Percentiles rank a stretch among this genome's conserved stretches.
These are phyloP conservation scores for Aureobasidium mangrovei DNA, from an alignment of 2,329 filamentous ascomycete genomes.

Conservation along the genomic window DNA sequence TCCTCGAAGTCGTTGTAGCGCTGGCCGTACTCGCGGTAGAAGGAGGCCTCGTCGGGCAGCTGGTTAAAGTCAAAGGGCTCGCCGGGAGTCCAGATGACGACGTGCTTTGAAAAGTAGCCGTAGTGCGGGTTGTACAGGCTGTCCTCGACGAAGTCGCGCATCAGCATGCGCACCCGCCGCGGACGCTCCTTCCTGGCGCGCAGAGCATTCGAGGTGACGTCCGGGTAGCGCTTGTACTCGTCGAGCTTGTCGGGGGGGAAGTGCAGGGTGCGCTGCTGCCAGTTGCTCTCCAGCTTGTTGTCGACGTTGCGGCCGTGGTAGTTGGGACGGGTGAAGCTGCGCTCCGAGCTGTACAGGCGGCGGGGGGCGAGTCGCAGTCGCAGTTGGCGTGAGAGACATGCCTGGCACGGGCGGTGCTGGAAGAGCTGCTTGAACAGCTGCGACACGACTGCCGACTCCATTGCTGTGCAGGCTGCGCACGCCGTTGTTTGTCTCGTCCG, in stretches of 20 bases:
- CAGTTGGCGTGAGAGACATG: slow-evolving; percentile 27
- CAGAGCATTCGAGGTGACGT: slow-evolving; percentile 75
- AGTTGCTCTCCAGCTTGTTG: slow-evolving; percentile 56
- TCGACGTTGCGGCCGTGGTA: slow-evolving; percentile 22
- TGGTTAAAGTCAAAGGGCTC: slow-evolving; percentile 80
- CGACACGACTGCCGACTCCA: slow-evolving; percentile 74
- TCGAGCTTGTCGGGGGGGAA: slow-evolving; percentile 68
- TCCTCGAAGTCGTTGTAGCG: slow-evolving; percentile 91
- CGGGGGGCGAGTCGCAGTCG: slow-evolving; percentile 10
- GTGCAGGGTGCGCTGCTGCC: slow-evolving; percentile 75
- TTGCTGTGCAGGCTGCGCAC: slow-evolving; percentile 28
- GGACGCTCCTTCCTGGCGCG: slow-evolving; percentile 66
- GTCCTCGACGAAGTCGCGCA: slow-evolving; percentile 96
- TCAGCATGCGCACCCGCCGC: slow-evolving; percentile 87
- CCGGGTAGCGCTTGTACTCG: slow-evolving; percentile 74
- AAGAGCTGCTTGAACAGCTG: slow-evolving; percentile 82
- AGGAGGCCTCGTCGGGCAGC: slow-evolving; percentile 76
- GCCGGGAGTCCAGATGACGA: slow-evolving; percentile 88
- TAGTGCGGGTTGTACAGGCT: slow-evolving; percentile 91
- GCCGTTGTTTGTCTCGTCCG: no score
- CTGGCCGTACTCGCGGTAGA: slow-evolving; percentile 65
- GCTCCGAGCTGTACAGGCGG: slow-evolving; percentile 11
- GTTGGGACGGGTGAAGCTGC: slow-evolving; percentile 11
- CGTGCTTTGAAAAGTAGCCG: slow-evolving; percentile 93
- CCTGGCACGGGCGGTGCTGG: slow-evolving; percentile 58